Evolutionary conservation across 257 asterid species (phyloP).

Genomic region (Buddleja alternifolia): DNA sequence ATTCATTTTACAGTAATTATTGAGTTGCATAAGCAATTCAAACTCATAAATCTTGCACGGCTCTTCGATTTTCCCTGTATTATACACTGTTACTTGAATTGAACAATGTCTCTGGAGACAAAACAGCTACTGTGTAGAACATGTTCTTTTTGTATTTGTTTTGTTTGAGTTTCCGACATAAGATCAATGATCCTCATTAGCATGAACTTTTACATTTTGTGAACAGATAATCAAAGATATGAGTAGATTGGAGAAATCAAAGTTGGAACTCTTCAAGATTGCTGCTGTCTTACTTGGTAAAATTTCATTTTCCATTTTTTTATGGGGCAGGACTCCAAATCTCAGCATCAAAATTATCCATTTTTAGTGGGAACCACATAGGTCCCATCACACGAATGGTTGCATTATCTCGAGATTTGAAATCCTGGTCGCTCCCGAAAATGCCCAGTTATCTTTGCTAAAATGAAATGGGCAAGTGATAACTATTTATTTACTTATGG

Average conservation of each 20-base stretch:
- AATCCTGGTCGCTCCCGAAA: no score
- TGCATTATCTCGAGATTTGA: no score
- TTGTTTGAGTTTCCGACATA: background rate
- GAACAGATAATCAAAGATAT: constrained; percentile 55
- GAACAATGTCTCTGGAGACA: background rate
- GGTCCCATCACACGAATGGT: no score
- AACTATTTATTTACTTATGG: background rate
- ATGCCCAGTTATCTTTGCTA: no score
- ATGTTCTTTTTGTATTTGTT: background rate
- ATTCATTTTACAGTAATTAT: no score
- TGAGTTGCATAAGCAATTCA: no score
- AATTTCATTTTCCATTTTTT: constrained; percentile 11
- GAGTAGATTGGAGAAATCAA: constrained; percentile 50
- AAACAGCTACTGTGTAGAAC: background rate
- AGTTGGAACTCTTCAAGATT: constrained; percentile 44
- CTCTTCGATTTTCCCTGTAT: no score
- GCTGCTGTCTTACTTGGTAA: constrained; percentile 58
- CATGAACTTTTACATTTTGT: background rate
- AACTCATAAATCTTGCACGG: no score
- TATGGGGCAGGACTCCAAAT: no score
- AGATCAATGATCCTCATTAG: background rate
- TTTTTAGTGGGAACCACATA: no score
- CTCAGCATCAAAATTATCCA: no score
- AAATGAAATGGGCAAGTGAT: background rate
- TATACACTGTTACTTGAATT: no score